Percentiles rank a stretch among this genome's conserved stretches.
These are phyloP conservation scores for Musa schizocarpa DNA, from an alignment of 176 grass and related monocot species.

Conservation along the genomic window DNA sequence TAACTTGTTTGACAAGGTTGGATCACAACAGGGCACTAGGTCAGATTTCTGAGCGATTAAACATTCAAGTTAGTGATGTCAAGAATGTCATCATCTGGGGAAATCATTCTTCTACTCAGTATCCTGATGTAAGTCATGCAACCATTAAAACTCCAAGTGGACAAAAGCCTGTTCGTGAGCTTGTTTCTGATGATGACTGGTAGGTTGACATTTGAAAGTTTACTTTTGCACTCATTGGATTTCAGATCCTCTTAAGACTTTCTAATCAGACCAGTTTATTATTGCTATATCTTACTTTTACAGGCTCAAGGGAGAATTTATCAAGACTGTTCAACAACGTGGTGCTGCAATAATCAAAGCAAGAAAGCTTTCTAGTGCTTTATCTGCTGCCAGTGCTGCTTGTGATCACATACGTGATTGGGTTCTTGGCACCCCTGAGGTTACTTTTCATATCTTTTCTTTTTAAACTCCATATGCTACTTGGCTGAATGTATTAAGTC, in stretches of 20 bases:
- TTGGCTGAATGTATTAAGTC: background rate
- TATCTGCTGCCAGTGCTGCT: slow-evolving; percentile 92
- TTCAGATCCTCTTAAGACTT: background rate
- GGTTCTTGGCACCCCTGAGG: slow-evolving; percentile 93
- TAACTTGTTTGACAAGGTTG: slow-evolving; percentile 88
- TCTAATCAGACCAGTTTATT: too few species aligned
- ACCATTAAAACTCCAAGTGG: slow-evolving; percentile 59
- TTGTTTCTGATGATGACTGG: slow-evolving; percentile 76
- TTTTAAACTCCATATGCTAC: background rate
- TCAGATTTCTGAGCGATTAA: slow-evolving; percentile 71
- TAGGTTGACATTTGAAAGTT: slow-evolving; percentile 18
- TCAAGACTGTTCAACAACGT: slow-evolving; percentile 79
- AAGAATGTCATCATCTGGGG: slow-evolving; percentile 98
- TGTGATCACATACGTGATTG: slow-evolving; percentile 96
- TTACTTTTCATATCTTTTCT: slow-evolving; percentile 14
- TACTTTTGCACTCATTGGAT: slow-evolving; percentile 7
- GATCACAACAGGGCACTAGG: slow-evolving; percentile 95
- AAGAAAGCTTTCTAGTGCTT: slow-evolving; percentile 90
- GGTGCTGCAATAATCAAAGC: slow-evolving; percentile 96
- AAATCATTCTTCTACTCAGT: slow-evolving; percentile 86
- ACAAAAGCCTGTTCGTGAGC: slow-evolving; percentile 61
- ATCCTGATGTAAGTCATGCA: slow-evolving; percentile 88
- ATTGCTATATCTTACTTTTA: background rate
- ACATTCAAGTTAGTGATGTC: slow-evolving; percentile 76
- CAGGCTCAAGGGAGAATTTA: slow-evolving; percentile 76